Conservation (phyloP, 176 grass and related monocot genomes). For the Lolium multiflorum region DNA sequence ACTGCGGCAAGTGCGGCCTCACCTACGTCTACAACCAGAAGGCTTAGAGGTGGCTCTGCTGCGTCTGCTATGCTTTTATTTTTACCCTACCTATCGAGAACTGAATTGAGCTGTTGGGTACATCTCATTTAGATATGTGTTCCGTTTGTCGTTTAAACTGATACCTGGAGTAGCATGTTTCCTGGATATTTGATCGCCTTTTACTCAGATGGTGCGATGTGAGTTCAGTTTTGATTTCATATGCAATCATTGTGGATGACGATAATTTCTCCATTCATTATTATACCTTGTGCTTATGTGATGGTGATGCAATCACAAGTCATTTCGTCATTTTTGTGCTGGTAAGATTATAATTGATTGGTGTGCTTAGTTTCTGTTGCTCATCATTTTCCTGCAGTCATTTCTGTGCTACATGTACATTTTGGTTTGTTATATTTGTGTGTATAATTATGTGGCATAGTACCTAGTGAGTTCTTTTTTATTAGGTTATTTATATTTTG, state of each 20-base stretch:
- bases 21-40: constrained; percentile 86
- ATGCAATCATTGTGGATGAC: neutral
- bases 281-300: neutral
- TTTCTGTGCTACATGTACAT: neutral
- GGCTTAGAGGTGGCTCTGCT: constrained; percentile 38
- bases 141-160: constrained; percentile 10
- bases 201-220: constrained; percentile 28
- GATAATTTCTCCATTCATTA: neutral
- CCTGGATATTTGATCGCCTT: constrained; percentile 40
- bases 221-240: constrained; percentile 22
- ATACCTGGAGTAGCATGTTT: constrained; percentile 36
- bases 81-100: constrained; percentile 20
- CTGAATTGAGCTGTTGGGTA: constrained; percentile 27
- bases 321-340: neutral
- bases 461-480: neutral
- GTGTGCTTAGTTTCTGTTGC: neutral
- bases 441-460: neutral
- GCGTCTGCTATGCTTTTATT: neutral
- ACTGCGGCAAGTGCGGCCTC: constrained; percentile 90
- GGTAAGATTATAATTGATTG: neutral
- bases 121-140: constrained; percentile 39
- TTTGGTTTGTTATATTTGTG: neutral
- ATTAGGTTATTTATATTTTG: no score
- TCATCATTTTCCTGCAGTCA: neutral
- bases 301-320: neutral